Evolutionary conservation across 2,329 filamentous ascomycete species (phyloP), one percentile per base, ranked within the genome.

Genomic region (Hypoxylon sp.): DNA sequence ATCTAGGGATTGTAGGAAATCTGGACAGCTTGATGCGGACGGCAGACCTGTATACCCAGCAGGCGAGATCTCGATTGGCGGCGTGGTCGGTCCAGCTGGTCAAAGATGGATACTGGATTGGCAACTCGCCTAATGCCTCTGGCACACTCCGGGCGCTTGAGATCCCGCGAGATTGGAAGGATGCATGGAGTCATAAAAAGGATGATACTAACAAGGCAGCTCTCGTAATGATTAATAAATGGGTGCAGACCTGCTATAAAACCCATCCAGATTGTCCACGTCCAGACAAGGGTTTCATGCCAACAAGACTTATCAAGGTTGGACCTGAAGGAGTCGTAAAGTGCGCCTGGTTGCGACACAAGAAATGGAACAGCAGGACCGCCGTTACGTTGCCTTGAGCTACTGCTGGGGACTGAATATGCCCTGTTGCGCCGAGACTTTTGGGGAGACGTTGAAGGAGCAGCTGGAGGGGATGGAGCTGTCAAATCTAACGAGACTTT

Each of bases 331-430:
- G 25, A 29, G 32, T 34, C 6, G 32, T 1, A 50, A 41, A 7
- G 54, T 50, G n/a, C 54, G 54, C 34, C 23, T 58, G 16, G 12
- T 58, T 29, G 2, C n/a, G 5, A 43, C 54, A 3, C 25, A 11
- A 23, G 45, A n/a, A 6, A 5, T 50, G n/a, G n/a, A 58, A n/a
- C 19, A 30, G 45, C 8, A 30, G 8, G 45, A 58, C 29, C 54
- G 54, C 23, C 43, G 54, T 8, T 58, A 58, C n/a, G 16, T 50
- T 32, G 54, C 54, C n/a, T 19, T 58, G 11, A 58, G 54, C 2
- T 45, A 58, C 34, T 58, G 54, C 11, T 58, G 54, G 54, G 54
- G 54, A 11, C 41, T 58, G 11, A 58, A 50, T 27, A 58, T 58
- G 54, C 54, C 54, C 8, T 14, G 12, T 14, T 30, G 45, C 21